These are phyloP conservation scores for Plasmopara viticola DNA, from an alignment of 352 stramenopile species.

Conservation along the genomic window DNA sequence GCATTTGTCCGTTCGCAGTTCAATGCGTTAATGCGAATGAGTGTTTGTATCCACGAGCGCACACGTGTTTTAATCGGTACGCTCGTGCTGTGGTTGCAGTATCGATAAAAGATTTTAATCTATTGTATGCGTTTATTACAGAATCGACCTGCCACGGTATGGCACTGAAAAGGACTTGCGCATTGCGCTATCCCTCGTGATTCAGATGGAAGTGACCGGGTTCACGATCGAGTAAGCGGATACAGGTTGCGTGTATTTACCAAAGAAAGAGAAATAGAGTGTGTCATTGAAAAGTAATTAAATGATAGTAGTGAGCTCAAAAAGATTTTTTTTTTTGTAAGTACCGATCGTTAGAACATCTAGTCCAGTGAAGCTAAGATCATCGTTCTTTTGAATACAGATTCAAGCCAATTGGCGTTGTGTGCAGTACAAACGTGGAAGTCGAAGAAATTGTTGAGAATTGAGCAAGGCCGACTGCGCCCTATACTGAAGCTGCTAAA, in stretches of 20 bases:
- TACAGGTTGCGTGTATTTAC: constrained; percentile 28
- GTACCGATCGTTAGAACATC: no score
- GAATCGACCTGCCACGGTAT: constrained; percentile 74
- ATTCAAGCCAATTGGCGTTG: no score
- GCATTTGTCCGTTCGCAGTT: constrained; percentile 83
- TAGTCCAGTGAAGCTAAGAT: no score
- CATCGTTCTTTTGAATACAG: no score
- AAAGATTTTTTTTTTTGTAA: no score
- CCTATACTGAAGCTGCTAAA: no score
- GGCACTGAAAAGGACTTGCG: constrained; percentile 69
- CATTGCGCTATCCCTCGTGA: constrained; percentile 74
- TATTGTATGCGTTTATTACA: constrained; percentile 10
- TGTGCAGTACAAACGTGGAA: no score
- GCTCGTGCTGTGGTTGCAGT: constrained; percentile 6
- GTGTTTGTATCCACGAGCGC: constrained; percentile 74
- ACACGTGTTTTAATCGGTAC: constrained; percentile 86
- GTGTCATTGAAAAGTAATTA: constrained; percentile 19
- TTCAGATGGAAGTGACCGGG: constrained; percentile 83
- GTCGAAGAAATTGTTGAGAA: no score
- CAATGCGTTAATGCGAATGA: constrained; percentile 77
- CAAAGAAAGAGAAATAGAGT: constrained; percentile 4
- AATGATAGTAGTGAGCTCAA: constrained; percentile 18
- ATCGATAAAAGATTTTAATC: constrained; percentile 3
- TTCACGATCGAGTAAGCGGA: constrained; percentile 76
- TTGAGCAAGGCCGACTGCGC: no score